Conservation (phyloP, 192 early-diverging fungal species). For the Podila clonocystis region DNA sequence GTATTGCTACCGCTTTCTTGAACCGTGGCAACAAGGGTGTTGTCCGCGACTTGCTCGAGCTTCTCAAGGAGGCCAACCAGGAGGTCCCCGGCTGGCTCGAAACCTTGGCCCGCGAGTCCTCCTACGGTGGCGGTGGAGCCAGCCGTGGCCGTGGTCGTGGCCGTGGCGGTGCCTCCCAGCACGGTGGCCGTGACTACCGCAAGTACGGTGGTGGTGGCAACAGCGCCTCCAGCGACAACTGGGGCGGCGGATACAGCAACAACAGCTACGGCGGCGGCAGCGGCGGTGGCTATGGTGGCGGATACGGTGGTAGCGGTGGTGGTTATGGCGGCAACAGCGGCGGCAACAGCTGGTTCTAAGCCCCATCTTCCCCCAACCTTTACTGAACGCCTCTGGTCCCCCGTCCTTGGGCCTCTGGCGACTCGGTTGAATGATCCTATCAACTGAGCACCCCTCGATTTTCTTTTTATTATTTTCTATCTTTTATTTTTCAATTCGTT, state of each 20-base stretch:
- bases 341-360: slow-evolving; percentile 75
- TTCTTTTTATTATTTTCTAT: not conserved
- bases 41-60: slow-evolving; percentile 85
- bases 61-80: slow-evolving; percentile 95
- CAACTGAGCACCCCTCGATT: too few relatives aligned
- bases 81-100: slow-evolving; percentile 89
- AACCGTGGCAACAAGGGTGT: slow-evolving; percentile 87
- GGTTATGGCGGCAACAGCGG: slow-evolving; percentile 55
- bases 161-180: slow-evolving; percentile 62
- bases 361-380: not conserved
- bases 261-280: slow-evolving; percentile 25
- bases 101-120: slow-evolving; percentile 70
- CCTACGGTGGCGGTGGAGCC: slow-evolving; percentile 45
- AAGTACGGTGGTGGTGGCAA: slow-evolving; percentile 53
- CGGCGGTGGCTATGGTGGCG: slow-evolving; percentile 38
- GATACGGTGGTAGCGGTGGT: slow-evolving; percentile 12
- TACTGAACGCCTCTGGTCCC: not conserved
- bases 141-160: slow-evolving; percentile 61
- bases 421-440: too few relatives aligned
- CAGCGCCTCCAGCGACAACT: slow-evolving; percentile 51
- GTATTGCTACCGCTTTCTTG: slow-evolving; percentile 95
- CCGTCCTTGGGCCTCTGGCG: not conserved
- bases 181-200: slow-evolving; percentile 44
- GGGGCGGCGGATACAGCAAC: slow-evolving; percentile 36
- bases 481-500: not conserved